Evolutionary conservation across 1,139 yeast genomes (phyloP).

Genomic region (Geotrichum candidum): DNA sequence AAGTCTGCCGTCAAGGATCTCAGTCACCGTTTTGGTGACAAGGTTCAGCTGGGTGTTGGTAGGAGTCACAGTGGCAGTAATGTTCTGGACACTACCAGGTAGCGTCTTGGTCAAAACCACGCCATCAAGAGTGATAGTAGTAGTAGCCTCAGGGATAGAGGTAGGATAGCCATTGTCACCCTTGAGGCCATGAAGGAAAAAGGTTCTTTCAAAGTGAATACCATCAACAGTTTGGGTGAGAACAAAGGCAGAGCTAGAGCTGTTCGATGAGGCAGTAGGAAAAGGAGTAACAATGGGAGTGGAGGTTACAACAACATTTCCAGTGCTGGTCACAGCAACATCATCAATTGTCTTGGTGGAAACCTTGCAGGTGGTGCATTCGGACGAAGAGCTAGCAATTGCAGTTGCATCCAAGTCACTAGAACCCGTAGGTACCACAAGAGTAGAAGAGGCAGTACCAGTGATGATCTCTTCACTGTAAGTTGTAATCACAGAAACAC

Average conservation of each 20-base stretch:
- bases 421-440: not conserved
- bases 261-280: not conserved
- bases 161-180: not conserved
- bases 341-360: not conserved
- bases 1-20: not conserved
- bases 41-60: conserved; percentile 8
- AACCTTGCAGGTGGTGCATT: conserved; percentile 1
- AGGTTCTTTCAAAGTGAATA: not conserved
- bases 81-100: not conserved
- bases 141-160: not conserved
- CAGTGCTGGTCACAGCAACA: not conserved
- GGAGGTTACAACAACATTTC: not conserved
- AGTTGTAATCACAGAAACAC: not conserved
- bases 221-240: not conserved
- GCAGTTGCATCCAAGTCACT: not conserved
- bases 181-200: not conserved
- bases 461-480: not conserved
- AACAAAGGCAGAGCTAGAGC: not conserved
- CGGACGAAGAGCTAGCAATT: not conserved
- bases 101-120: conserved; percentile 9
- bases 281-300: not conserved
- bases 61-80: conserved; percentile 13
- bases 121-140: conserved; percentile 10
- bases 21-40: conserved; percentile 9
- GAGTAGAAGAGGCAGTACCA: not conserved